Percentiles rank a stretch among this genome's conserved stretches.
phyloP scores from a whole-genome alignment of 2,329 filamentous ascomycete species.

The Cladorrhinum sp. region DNA sequence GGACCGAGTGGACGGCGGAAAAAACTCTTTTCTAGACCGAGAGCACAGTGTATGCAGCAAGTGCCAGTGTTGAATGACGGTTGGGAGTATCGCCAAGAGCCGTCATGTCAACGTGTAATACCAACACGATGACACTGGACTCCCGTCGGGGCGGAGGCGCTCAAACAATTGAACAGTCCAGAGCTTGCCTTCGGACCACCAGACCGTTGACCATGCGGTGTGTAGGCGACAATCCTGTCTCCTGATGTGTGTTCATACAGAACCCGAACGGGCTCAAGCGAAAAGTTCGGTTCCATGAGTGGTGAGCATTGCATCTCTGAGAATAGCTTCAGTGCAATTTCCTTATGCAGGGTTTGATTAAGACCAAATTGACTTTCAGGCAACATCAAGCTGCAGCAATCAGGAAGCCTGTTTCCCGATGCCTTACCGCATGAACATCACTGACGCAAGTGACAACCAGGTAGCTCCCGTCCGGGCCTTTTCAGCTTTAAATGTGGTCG shows the following conservation, averaged over 20 bases:
- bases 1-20: background rate
- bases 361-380: conserved; percentile 9
- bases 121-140: background rate
- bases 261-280: background rate
- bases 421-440: background rate
- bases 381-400: no score
- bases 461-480: background rate
- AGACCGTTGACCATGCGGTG: no score
- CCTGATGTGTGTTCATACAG: background rate
- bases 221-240: background rate
- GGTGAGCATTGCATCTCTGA: conserved; percentile 4
- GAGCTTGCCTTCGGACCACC: no score
- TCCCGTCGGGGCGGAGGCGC: no score
- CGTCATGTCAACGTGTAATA: background rate
- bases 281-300: conserved; percentile 5
- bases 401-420: no score
- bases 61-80: background rate
- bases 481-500: background rate
- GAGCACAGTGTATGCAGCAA: background rate
- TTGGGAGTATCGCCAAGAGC: background rate
- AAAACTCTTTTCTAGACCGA: background rate
- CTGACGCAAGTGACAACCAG: background rate
- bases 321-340: conserved; percentile 11
- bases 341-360: conserved; percentile 13
- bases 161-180: no score